phyloP scores from a whole-genome alignment of 805 yeast species.

The Metschnikowia noctiluminum region DNA sequence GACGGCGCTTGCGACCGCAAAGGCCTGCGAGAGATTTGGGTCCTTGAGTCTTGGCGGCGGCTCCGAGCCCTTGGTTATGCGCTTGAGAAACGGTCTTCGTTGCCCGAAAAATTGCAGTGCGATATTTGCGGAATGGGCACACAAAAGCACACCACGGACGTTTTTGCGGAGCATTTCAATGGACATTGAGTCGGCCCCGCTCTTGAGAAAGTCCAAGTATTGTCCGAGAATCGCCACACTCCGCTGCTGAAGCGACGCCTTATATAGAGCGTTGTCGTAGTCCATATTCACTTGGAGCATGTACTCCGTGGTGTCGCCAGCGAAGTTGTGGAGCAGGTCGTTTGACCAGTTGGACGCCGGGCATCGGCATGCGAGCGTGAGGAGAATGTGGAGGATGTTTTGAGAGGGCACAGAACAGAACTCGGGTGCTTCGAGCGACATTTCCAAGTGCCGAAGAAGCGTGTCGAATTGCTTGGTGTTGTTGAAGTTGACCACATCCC shows the following conservation, averaged over 20 bases:
- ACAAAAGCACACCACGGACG: conserved; percentile 1
- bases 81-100: background rate
- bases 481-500: conserved; percentile 22
- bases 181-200: background rate
- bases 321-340: conserved; percentile 20
- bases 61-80: background rate
- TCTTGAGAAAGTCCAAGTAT: conserved; percentile 9
- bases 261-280: conserved; percentile 19
- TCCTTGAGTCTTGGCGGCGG: background rate
- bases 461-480: conserved; percentile 28
- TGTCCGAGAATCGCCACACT: conserved; percentile 13
- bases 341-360: conserved; percentile 26
- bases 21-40: no score
- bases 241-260: conserved; percentile 22
- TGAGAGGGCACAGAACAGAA: conserved; percentile 24
- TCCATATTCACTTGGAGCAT: conserved; percentile 19
- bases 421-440: conserved; percentile 8
- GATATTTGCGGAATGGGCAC: background rate
- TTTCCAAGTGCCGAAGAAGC: conserved; percentile 26
- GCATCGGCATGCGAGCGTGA: conserved; percentile 31
- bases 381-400: conserved; percentile 25
- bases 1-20: conserved; percentile 3
- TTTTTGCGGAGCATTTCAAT: background rate
- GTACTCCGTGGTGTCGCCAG: conserved; percentile 20
- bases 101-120: background rate